Base-by-base conservation (phyloP, 306 rosid species). In the Cicer pinnatifidum region DNA sequence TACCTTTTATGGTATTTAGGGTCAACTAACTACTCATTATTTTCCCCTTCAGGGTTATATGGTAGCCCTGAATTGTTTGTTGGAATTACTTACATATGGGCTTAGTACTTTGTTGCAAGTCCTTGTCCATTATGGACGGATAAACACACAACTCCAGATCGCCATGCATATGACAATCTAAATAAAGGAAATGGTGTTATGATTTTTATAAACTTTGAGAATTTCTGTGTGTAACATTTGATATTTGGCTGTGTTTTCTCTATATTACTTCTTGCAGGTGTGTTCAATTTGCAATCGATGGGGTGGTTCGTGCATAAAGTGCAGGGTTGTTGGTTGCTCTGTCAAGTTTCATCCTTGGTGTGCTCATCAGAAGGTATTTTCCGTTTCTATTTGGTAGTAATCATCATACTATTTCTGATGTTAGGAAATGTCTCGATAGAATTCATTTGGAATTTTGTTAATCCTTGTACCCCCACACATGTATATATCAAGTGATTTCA, bases 311-410 rank as follows among this genome's bases (percentile, higher is more conserved):
- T 86, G 89, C 59, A 85, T 86, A 79, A 67, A 72, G 76, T 89
- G 93, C 85, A 86, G 91, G 84, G 72, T 83, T 79, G 75, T 50
- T 64, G 80, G 60, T 72, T 89, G 93, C 72, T 77, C 67, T 75
- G 83, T 80, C 69, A 85, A 67, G 61, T 89, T 89, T 89, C 89
- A 86, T 68, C 89, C 93, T 62, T 89, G 93, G 93, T 89, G 93
- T 83, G 89, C 93, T 79, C 91, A 86, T 75, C 89, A 86, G 52
- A 81, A 85, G 91, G 93, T 89, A 72, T 59, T 67, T 66, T 75
- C 46, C 20, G 39, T 46, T 56, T 38, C 28, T 33, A 47, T 46
- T 40, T 35, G 59, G 38, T 39, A 57, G 11, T 39, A 47, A 73
- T n/a, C 56, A 64, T 37, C 64, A 45, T 62, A 16, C 61, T 33